Evolutionary conservation across 257 asterid species (phyloP).

Genomic region (Rubia yunnanensis): DNA sequence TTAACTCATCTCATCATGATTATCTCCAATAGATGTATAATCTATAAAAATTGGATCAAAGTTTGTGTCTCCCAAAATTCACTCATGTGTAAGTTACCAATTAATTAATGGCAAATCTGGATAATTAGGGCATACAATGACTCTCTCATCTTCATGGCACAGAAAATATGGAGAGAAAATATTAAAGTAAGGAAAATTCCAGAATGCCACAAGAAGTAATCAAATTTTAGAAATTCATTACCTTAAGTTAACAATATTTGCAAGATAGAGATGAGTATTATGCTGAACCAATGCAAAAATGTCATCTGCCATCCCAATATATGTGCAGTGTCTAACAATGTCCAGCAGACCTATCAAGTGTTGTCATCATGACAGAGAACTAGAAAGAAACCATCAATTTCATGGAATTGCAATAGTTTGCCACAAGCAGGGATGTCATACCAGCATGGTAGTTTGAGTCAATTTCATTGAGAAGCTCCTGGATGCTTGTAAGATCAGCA

Average conservation of each 20-base stretch:
- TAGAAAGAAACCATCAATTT: neutral
- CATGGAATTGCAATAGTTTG: neutral
- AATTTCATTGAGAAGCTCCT: constrained; percentile 64
- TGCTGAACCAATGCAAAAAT: constrained; percentile 76
- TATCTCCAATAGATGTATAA: neutral
- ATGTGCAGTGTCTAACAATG: constrained; percentile 69
- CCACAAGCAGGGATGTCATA: constrained; percentile 14
- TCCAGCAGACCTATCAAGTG: constrained; percentile 61
- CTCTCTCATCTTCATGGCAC: neutral
- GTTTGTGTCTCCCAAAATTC: neutral
- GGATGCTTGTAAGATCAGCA: constrained; percentile 90
- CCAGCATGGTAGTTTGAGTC: constrained; percentile 72
- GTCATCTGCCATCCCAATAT: constrained; percentile 95
- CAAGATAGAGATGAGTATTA: constrained; percentile 83
- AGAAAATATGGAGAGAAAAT: neutral
- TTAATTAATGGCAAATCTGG: neutral
- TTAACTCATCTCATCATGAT: neutral
- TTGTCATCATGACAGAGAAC: constrained; percentile 4
- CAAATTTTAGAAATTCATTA: constrained; percentile 14
- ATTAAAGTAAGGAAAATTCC: neutral
- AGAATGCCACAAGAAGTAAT: neutral
- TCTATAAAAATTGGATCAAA: neutral
- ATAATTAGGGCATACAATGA: neutral
- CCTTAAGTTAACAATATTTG: constrained; percentile 85
- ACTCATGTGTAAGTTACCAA: neutral